phyloP scores from a whole-genome alignment of 257 asterid genomes.

The Ocimum tenuiflorum region DNA sequence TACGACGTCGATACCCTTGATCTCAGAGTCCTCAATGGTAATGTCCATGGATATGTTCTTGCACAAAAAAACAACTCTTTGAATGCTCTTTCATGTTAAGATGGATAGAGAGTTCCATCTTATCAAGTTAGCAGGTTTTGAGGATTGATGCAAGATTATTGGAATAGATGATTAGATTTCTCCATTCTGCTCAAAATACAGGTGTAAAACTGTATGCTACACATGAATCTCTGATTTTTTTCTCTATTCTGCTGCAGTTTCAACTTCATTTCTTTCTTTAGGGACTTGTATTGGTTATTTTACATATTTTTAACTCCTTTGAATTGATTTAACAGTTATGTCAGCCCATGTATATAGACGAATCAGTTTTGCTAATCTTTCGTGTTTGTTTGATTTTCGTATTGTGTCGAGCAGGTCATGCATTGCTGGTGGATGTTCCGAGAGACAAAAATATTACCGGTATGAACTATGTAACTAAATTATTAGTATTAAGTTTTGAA shows the following conservation, averaged over 20 bases:
- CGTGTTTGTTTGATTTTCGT: background rate
- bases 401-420: too few relatives aligned
- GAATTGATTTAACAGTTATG: too few relatives aligned
- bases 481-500: too few relatives aligned
- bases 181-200: background rate
- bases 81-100: background rate
- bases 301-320: background rate
- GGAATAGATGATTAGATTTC: background rate
- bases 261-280: background rate
- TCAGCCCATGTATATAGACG: too few relatives aligned
- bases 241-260: background rate
- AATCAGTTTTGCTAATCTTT: too few relatives aligned
- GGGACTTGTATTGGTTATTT: background rate
- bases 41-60: background rate
- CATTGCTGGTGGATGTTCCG: too few relatives aligned
- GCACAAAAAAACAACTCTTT: background rate
- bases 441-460: too few relatives aligned
- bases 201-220: background rate
- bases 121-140: background rate
- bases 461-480: too few relatives aligned
- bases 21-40: conserved; percentile 68
- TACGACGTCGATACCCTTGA: conserved; percentile 75
- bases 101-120: background rate
- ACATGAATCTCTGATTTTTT: background rate
- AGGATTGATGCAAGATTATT: background rate